Conservation (phyloP, 2,329 filamentous ascomycete genomes). For the Teratosphaeria pseudoeucalypti region DNA sequence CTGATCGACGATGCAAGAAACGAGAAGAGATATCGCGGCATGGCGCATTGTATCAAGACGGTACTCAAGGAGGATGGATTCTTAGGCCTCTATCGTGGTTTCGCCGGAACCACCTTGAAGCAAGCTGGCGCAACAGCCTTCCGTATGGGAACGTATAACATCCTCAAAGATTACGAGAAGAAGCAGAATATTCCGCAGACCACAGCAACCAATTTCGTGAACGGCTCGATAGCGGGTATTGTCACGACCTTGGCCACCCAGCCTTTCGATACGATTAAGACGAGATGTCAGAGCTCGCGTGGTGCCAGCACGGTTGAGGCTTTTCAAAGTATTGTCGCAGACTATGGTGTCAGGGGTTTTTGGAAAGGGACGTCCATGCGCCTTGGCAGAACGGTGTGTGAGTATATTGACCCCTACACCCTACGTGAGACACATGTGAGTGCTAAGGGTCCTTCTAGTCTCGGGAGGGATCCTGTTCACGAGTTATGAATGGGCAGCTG, state of each 20-base stretch:
- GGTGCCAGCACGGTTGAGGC: slow-evolving; percentile 50
- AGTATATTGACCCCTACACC: no score
- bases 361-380: slow-evolving; percentile 62
- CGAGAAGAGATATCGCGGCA: slow-evolving; percentile 39
- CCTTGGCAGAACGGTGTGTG: slow-evolving; percentile 46
- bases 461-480: slow-evolving; percentile 59
- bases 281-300: slow-evolving; percentile 48
- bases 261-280: slow-evolving; percentile 56
- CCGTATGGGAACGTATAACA: slow-evolving; percentile 52
- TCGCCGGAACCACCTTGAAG: slow-evolving; percentile 51
- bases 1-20: slow-evolving; percentile 51
- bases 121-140: slow-evolving; percentile 53
- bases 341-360: slow-evolving; percentile 50
- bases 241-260: slow-evolving; percentile 51
- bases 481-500: slow-evolving; percentile 48
- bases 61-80: slow-evolving; percentile 45
- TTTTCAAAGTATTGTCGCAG: slow-evolving; percentile 42
- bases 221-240: slow-evolving; percentile 50
- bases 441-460: slow-evolving; percentile 23
- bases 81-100: slow-evolving; percentile 47
- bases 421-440: no score
- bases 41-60: slow-evolving; percentile 40
- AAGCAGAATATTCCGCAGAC: slow-evolving; percentile 36
- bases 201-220: slow-evolving; percentile 48
- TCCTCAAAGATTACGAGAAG: slow-evolving; percentile 50